Percentiles rank a stretch among this genome's conserved stretches.
Conservation (phyloP, 2,329 filamentous ascomycete species). For the Microdochium bolleyi region DNA sequence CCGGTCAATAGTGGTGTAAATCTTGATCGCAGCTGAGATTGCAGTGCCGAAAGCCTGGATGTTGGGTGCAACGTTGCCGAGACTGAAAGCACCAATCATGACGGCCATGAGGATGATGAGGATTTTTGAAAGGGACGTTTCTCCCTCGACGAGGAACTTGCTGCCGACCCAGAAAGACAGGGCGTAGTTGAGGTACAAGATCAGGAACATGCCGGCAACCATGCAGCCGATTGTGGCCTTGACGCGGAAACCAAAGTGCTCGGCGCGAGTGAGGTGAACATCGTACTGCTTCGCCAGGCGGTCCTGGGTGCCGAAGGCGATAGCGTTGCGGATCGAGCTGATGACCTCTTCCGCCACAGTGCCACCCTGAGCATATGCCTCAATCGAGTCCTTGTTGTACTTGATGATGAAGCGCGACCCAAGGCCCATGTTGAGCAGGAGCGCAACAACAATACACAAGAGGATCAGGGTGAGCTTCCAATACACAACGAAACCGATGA, state of each 20-base stretch:
- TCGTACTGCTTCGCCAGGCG: conserved; percentile 87
- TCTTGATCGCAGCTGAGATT: conserved; percentile 79
- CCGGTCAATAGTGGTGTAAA: conserved; percentile 90
- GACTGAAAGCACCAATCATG: conserved; percentile 86
- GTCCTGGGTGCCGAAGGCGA: conserved; percentile 88
- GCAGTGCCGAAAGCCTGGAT: conserved; percentile 78
- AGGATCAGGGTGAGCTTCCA: conserved; percentile 93
- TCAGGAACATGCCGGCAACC: conserved; percentile 74
- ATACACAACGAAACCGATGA: conserved; percentile 84
- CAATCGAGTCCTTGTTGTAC: conserved; percentile 69
- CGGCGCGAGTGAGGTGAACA: conserved; percentile 61
- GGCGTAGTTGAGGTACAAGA: conserved; percentile 82
- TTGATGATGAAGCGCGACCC: conserved; percentile 70
- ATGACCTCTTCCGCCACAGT: conserved; percentile 91
- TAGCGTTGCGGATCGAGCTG: conserved; percentile 84
- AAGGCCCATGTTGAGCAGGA: conserved; percentile 68
- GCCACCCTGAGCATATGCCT: conserved; percentile 76
- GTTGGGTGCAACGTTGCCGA: conserved; percentile 83
- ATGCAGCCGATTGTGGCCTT: conserved; percentile 69
- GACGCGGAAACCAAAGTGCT: conserved; percentile 67
- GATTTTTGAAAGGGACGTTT: conserved; percentile 60
- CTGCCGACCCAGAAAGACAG: conserved; percentile 86
- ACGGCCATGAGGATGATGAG: conserved; percentile 83
- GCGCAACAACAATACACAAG: conserved; percentile 70
- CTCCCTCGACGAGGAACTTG: conserved; percentile 59